Conservation (phyloP, 805 yeast genomes). For the Starmerella gropengiesseri region DNA sequence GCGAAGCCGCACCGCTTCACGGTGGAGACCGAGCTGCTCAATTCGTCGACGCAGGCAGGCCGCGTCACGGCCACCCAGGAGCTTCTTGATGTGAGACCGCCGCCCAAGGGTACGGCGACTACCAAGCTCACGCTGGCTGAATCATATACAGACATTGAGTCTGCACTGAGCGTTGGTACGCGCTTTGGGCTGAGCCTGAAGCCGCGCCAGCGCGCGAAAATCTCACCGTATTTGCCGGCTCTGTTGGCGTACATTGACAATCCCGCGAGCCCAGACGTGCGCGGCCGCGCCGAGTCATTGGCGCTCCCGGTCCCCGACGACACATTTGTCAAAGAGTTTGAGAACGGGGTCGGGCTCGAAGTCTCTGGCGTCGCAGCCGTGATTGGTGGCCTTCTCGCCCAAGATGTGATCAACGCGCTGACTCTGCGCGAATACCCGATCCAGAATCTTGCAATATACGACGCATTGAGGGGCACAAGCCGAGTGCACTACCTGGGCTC, state of each 20-base stretch:
- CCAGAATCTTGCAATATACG: constrained; percentile 68
- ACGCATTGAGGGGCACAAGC: constrained; percentile 60
- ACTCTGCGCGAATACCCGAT: constrained; percentile 70
- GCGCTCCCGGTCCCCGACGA: constrained; percentile 40
- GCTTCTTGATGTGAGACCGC: constrained; percentile 32
- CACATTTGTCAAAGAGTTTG: constrained; percentile 28
- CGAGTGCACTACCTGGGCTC: constrained; percentile 45
- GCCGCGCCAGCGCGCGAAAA: constrained; percentile 33
- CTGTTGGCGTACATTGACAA: constrained; percentile 46
- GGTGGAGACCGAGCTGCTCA: constrained; percentile 23
- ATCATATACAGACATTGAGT: constrained; percentile 20
- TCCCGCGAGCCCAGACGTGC: constrained; percentile 26
- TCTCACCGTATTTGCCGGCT: constrained; percentile 49
- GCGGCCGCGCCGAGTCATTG: constrained; percentile 25
- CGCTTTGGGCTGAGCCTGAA: constrained; percentile 18
- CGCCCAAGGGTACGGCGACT: constrained; percentile 31
- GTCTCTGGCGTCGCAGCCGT: constrained; percentile 78
- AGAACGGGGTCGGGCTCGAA: constrained; percentile 39
- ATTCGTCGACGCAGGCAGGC: constrained; percentile 41
- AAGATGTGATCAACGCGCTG: constrained; percentile 75
- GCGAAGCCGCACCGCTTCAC: constrained; percentile 36
- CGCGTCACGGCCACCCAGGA: constrained; percentile 35
- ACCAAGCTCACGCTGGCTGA: constrained; percentile 30
- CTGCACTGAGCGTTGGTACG: constrained; percentile 17
- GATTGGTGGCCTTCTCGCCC: constrained; percentile 81